Conservation (phyloP, 768 basidiomycete genomes). For the Tricholoma sp. region DNA sequence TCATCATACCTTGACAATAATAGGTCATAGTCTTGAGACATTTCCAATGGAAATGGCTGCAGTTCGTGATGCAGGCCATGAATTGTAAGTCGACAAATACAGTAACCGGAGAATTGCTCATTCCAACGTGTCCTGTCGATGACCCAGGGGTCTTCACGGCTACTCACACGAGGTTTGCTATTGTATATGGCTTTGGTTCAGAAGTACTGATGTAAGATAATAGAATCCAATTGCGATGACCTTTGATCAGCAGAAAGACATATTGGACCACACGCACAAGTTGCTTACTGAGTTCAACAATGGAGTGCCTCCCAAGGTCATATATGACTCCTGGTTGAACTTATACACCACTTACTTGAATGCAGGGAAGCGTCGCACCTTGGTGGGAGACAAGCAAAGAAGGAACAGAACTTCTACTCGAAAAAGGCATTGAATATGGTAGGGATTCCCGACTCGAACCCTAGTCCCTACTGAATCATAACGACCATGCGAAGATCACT, state of each 20-base stretch:
- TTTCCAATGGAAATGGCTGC: constrained; percentile 68
- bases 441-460: neutral
- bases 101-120: too few species aligned
- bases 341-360: neutral
- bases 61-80: constrained; percentile 69
- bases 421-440: constrained; percentile 76
- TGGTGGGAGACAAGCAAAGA: constrained; percentile 80
- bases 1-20: neutral
- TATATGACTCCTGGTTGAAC: neutral
- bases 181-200: neutral
- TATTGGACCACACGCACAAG: constrained; percentile 59
- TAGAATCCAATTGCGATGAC: constrained; percentile 60
- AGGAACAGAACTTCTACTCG: constrained; percentile 56
- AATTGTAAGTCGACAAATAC: constrained; percentile 38
- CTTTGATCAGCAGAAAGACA: constrained; percentile 64
- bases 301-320: constrained; percentile 45
- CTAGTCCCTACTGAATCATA: neutral
- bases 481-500: neutral
- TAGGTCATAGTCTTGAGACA: constrained; percentile 70
- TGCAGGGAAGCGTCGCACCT: constrained; percentile 55
- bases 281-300: constrained; percentile 65
- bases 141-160: constrained; percentile 54
- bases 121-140: too few species aligned
- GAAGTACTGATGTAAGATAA: neutral
- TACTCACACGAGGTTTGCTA: constrained; percentile 59